Conservation (phyloP, 2,329 filamentous ascomycete genomes). For the Byssochlamys sp. region DNA sequence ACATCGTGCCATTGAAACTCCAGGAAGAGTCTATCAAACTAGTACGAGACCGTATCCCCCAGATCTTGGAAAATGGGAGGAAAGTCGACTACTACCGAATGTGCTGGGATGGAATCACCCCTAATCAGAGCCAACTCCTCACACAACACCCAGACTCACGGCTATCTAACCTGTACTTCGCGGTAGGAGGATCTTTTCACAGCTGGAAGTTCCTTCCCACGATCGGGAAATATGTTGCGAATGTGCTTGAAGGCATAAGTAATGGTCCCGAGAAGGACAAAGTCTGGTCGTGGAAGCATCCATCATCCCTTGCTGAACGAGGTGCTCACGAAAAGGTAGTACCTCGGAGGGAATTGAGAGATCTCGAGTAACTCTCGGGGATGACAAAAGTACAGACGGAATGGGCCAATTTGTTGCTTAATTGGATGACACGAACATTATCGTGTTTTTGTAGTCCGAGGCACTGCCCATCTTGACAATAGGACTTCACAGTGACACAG, state of each 20-base stretch:
- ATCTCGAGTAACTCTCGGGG: conserved; percentile 6
- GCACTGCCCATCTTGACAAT: too few species aligned
- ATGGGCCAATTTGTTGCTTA: too few species aligned
- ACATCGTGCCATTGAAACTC: conserved; percentile 32
- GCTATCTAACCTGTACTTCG: conserved; percentile 48
- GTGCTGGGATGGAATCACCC: conserved; percentile 53
- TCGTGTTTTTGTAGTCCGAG: too few species aligned
- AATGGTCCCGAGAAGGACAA: conserved; percentile 24
- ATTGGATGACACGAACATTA: too few species aligned
- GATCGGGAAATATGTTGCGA: conserved; percentile 48
- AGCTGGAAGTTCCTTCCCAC: conserved; percentile 57
- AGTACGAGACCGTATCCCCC: conserved; percentile 17
- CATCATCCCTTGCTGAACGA: conserved; percentile 5
- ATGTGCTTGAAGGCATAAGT: conserved; percentile 16
- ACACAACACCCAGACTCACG: conserved; percentile 41
- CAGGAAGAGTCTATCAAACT: conserved; percentile 30
- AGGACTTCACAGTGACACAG: too few species aligned
- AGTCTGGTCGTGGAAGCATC: conserved; percentile 15
- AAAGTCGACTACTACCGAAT: conserved; percentile 36
- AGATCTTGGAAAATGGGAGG: conserved; percentile 21
- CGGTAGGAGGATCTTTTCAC: conserved; percentile 55
- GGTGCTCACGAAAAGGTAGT: conserved; percentile 22
- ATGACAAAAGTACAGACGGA: too few species aligned
- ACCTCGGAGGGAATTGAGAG: conserved; percentile 16
- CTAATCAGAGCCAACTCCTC: conserved; percentile 55